Evolutionary conservation across 1,284 basidiomycete genomes (phyloP).

Genomic region (Neotropicomus parvogracilis): DNA sequence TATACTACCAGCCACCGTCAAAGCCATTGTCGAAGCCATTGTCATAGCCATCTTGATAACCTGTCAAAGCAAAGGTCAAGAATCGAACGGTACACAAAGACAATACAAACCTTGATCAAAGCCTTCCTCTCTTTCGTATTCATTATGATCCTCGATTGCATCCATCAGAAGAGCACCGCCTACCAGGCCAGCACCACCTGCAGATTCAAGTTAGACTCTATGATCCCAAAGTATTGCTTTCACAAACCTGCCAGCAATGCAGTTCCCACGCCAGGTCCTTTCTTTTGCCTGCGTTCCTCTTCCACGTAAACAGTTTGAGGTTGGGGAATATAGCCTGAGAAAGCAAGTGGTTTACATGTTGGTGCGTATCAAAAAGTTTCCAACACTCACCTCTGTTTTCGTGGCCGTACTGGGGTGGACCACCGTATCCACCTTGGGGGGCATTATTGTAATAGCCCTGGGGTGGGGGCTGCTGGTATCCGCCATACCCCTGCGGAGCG

Average conservation of each 20-base stretch:
- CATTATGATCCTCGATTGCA: slow-evolving; percentile 46
- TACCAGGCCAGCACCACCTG: slow-evolving; percentile 56
- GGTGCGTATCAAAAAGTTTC: background rate
- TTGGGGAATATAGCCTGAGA: slow-evolving; percentile 17
- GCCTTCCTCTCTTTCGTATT: slow-evolving; percentile 35
- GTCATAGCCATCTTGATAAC: slow-evolving; percentile 20
- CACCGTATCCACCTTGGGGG: slow-evolving; percentile 20
- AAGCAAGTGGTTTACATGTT: slow-evolving; percentile 1
- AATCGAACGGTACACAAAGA: background rate
- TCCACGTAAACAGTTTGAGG: slow-evolving; percentile 19
- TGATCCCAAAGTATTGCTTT: background rate
- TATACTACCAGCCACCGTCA: too few species aligned
- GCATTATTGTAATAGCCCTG: slow-evolving; percentile 23
- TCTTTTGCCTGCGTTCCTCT: slow-evolving; percentile 18
- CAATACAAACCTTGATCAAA: slow-evolving; percentile 37
- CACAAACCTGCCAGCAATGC: slow-evolving; percentile 29
- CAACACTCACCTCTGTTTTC: slow-evolving; percentile 21
- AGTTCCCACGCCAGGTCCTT: slow-evolving; percentile 29
- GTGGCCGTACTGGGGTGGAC: background rate
- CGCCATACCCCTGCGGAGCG: slow-evolving; percentile 23
- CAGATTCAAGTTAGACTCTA: slow-evolving; percentile 8
- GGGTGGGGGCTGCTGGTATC: slow-evolving; percentile 6
- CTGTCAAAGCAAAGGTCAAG: slow-evolving; percentile 19
- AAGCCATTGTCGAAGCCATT: background rate
- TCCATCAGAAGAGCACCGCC: slow-evolving; percentile 55